Percentiles rank a stretch among this genome's conserved stretches.
Evolutionary conservation across 2,329 filamentous ascomycete species (phyloP).

Genomic region (Aspergillus sp.): DNA sequence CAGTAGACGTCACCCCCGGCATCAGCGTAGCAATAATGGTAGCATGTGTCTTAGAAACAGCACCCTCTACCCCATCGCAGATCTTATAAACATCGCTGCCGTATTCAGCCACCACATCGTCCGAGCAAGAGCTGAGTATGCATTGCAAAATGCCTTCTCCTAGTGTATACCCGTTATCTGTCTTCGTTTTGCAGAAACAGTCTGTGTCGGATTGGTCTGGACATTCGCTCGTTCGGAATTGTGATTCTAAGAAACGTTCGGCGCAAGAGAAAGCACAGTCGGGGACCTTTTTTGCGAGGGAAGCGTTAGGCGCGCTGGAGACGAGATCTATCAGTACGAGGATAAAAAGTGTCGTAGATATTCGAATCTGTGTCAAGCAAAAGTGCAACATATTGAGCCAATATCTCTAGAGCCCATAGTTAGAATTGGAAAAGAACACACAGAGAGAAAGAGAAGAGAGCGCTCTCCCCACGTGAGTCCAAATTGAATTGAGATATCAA

Average conservation of each 20-base stretch:
- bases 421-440: no score
- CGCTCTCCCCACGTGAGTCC: no score
- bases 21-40: constrained; percentile 32
- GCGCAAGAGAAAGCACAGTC: constrained; percentile 57
- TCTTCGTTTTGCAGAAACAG: constrained; percentile 58
- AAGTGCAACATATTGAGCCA: no score
- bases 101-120: constrained; percentile 30
- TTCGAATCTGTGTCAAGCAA: no score
- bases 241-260: constrained; percentile 53
- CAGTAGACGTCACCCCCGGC: constrained; percentile 8
- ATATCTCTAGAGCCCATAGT: no score
- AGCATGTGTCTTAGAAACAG: constrained; percentile 28
- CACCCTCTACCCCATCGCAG: constrained; percentile 43
- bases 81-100: constrained; percentile 48
- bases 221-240: constrained; percentile 50
- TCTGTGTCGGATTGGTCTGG: constrained; percentile 47
- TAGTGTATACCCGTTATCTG: constrained; percentile 58
- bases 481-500: no score
- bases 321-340: not conserved
- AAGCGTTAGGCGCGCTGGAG: not conserved
- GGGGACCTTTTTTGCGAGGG: not conserved
- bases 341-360: no score
- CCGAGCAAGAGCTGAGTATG: constrained; percentile 52
- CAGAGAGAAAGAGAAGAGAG: no score
- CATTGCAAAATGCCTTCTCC: constrained; percentile 68